phyloP scores from a whole-genome alignment of 1,139 yeast genomes.

The Geotrichum histeridarum region DNA sequence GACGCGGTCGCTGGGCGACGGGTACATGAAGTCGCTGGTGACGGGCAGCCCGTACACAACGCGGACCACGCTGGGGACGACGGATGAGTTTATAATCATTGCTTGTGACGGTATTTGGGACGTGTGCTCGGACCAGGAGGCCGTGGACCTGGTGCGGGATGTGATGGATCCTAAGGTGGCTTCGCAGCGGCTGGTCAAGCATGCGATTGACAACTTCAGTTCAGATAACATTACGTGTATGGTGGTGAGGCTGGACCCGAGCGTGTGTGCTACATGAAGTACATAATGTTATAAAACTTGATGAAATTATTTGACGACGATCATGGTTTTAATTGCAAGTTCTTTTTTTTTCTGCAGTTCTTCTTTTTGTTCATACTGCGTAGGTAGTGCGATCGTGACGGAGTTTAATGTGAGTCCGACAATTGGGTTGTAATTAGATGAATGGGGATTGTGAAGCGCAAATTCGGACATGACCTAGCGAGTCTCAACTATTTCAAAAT shows the following conservation, averaged over 20 bases:
- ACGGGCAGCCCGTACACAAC: slow-evolving; percentile 92
- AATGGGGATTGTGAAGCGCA: no score
- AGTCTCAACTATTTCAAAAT: no score
- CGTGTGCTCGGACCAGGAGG: slow-evolving; percentile 74
- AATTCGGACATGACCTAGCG: no score
- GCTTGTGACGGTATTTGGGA: slow-evolving; percentile 98
- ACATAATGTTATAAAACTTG: no score
- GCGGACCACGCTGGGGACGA: slow-evolving; percentile 60
- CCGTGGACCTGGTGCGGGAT: slow-evolving; percentile 63
- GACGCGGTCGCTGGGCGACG: slow-evolving; percentile 90
- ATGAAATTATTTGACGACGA: no score
- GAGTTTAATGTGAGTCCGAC: no score
- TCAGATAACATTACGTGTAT: slow-evolving; percentile 92
- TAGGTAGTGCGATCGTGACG: no score
- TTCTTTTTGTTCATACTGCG: no score
- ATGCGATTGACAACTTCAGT: slow-evolving; percentile 74
- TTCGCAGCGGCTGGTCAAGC: slow-evolving; percentile 60
- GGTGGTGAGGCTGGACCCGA: slow-evolving; percentile 62
- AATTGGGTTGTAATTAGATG: no score
- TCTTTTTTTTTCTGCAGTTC: no score
- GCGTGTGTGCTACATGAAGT: slow-evolving; percentile 34
- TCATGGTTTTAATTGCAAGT: no score
- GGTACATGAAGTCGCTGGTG: slow-evolving; percentile 83
- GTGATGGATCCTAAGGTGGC: slow-evolving; percentile 59
- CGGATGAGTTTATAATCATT: slow-evolving; percentile 71